A percentile compares a stretch with the other conserved stretches of the same genome.
These are phyloP conservation scores for Lactarius tabidus DNA, from an alignment of 768 basidiomycete species.

Conservation along the genomic window DNA sequence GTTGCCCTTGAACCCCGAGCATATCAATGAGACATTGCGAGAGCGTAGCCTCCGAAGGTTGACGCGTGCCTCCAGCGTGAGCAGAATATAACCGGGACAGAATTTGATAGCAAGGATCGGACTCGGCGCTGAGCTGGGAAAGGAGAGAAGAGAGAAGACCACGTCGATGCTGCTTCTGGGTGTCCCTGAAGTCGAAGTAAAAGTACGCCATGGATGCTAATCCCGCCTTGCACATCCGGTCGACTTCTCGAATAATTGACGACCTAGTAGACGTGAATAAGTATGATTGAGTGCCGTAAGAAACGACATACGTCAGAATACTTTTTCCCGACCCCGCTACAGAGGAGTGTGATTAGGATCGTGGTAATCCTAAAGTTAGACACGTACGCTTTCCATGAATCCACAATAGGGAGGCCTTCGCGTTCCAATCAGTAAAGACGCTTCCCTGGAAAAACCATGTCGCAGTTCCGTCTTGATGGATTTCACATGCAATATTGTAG, in stretches of 20 bases:
- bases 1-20: not conserved
- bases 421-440: constrained; percentile 2
- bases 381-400: constrained; percentile 7
- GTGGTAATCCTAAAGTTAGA: not conserved
- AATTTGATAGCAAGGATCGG: not conserved
- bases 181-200: constrained; percentile 9
- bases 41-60: not conserved
- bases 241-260: constrained; percentile 1
- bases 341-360: not conserved
- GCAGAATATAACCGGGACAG: constrained; percentile 2
- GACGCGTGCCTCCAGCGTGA: not conserved
- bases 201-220: constrained; percentile 1
- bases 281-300: not conserved
- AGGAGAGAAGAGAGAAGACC: constrained; percentile 6
- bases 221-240: constrained; percentile 8
- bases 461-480: not conserved
- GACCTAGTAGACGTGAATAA: not conserved
- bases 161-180: not conserved
- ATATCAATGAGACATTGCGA: not conserved
- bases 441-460: not conserved
- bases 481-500: not conserved
- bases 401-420: not conserved
- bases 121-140: constrained; percentile 1
- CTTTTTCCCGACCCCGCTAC: constrained; percentile 11
- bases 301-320: not conserved